phyloP scores from a whole-genome alignment of 768 basidiomycete genomes.

The Dioszegia aurantiaca region DNA sequence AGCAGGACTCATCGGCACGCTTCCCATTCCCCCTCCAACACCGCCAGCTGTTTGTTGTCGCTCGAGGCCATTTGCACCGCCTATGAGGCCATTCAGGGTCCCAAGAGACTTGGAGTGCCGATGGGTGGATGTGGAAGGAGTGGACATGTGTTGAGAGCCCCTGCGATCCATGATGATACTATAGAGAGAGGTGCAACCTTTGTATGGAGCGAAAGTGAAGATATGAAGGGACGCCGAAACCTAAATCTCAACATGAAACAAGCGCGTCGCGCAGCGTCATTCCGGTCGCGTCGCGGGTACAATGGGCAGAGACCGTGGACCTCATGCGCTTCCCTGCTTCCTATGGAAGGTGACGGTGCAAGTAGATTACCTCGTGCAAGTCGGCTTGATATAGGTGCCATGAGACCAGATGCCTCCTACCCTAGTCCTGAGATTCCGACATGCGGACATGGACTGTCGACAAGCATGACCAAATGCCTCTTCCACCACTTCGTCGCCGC shows the following conservation, averaged over 20 bases:
- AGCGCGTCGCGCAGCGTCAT: conserved; percentile 10
- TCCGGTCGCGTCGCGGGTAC: neutral
- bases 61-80: neutral
- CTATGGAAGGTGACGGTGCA: too few species aligned
- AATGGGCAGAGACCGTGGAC: neutral
- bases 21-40: conserved; percentile 3
- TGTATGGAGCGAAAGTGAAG: neutral
- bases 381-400: too few species aligned
- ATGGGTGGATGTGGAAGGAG: neutral
- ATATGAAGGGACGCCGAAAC: conserved; percentile 4
- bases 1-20: conserved; percentile 19
- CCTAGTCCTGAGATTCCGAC: too few species aligned
- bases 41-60: conserved; percentile 13
- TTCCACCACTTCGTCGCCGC: too few species aligned
- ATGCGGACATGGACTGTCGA: too few species aligned
- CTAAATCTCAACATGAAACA: conserved; percentile 8
- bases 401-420: too few species aligned
- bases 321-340: neutral
- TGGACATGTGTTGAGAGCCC: conserved; percentile 6
- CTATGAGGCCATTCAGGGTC: neutral
- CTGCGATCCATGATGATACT: conserved; percentile 19
- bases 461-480: too few species aligned
- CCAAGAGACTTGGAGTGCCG: conserved; percentile 10
- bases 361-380: too few species aligned
- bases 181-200: neutral